Base-by-base conservation (phyloP, 352 stramenopile species). In the Globisporangium barbulae region DNA sequence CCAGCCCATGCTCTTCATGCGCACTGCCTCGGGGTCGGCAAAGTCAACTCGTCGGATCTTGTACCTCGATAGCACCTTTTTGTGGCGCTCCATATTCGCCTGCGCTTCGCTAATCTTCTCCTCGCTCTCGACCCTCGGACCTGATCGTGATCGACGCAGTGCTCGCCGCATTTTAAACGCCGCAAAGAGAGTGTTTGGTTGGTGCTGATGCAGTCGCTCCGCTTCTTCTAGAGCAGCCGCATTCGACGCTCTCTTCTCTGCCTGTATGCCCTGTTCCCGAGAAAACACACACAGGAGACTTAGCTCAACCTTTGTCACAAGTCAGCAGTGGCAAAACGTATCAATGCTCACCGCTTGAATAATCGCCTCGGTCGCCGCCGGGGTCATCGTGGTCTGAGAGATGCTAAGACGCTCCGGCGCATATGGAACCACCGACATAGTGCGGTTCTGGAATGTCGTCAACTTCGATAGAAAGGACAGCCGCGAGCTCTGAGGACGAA, bases 61-160 rank as follows among this genome's bases (percentile, higher is more conserved):
- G 64, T 94, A 94, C 35, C 78, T 61, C 21, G 79, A 75, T 0
- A 94, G 67, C 48, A 94, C 85, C 25, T 92, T 92, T 49, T 82
- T 78, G 53, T 94, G 85, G 3, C 85, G 78, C 19, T 88, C 73
- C 12, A 85, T 57, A 49, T 84, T 91, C 5, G 68, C 80, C 42
- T 89, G 70, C 0, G 63, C 61, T 22, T 91, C 83, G 35, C 89
- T 63, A 7, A 64, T 30, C 33, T 73, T 52, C 4, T 60, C 39
- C 5, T 72, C 58, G 1, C 28, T 31, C 17, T 28, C 17, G 25
- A 30, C 50, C 53, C 7, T 47, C 21, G 30, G 6, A 5, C 74
- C 69, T 3, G 69, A 59, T 25, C 72, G 73, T 3, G 69, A 60
- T 8, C 78, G 69, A 10, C 85, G 80, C 30, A 91, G 59, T 9